A percentile compares a stretch with the other conserved stretches of the same genome.
phyloP scores from a whole-genome alignment of 768 basidiomycete genomes.

The Suillus spraguei region DNA sequence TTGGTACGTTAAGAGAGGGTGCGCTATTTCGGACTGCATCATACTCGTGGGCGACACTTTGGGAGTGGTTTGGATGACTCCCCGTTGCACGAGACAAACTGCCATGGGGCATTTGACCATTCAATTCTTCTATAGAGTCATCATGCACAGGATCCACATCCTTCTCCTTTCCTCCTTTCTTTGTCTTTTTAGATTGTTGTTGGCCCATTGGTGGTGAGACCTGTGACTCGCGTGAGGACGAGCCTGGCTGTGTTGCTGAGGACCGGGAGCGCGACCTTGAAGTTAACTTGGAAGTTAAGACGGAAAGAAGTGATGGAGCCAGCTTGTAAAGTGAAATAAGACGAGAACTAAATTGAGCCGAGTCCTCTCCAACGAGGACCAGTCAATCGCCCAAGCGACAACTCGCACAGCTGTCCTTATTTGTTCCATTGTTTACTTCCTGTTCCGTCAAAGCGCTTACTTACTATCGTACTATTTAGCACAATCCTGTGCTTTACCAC shows the following conservation, averaged over 20 bases:
- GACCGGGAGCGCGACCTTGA: constrained; percentile 75
- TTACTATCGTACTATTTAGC: no score
- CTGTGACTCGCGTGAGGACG: constrained; percentile 39
- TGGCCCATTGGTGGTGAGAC: constrained; percentile 72
- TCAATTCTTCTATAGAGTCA: constrained; percentile 41
- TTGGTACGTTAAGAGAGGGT: constrained; percentile 37
- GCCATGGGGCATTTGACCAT: constrained; percentile 39
- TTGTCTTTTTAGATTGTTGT: constrained; percentile 81
- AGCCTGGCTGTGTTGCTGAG: constrained; percentile 66
- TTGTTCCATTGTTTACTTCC: constrained; percentile 36
- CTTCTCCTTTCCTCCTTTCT: constrained; percentile 68
- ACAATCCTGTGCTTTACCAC: not conserved
- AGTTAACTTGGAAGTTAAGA: constrained; percentile 64
- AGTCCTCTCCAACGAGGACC: constrained; percentile 29
- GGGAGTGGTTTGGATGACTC: constrained; percentile 38
- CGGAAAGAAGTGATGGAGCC: constrained; percentile 83
- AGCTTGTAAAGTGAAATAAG: constrained; percentile 48
- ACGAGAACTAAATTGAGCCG: constrained; percentile 5
- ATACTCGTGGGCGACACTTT: constrained; percentile 40
- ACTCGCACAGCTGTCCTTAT: constrained; percentile 28
- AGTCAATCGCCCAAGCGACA: constrained; percentile 24
- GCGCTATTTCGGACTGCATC: constrained; percentile 35
- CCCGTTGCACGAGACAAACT: constrained; percentile 48
- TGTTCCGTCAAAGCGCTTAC: constrained; percentile 2
- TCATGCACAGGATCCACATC: constrained; percentile 55